Evolutionary conservation across 2,329 filamentous ascomycete species (phyloP).

Genomic region (Aspergillus fructus): DNA sequence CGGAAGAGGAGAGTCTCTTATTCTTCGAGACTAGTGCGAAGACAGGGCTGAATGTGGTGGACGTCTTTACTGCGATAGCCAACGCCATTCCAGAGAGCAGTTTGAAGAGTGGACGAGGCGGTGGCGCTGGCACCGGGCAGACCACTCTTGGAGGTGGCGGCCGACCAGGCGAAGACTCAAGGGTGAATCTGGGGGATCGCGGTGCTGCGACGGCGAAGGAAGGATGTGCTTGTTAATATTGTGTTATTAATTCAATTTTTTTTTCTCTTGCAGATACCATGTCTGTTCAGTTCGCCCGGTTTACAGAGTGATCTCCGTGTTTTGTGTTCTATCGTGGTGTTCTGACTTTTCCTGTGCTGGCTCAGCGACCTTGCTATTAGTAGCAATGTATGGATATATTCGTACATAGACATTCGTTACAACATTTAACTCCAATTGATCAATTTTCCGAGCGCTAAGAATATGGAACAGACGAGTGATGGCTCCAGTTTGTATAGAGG

Average conservation of each 20-base stretch:
- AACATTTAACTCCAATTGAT: neutral
- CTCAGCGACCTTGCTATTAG: slow-evolving; percentile 4
- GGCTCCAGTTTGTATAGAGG: slow-evolving; percentile 10
- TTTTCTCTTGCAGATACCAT: slow-evolving; percentile 12
- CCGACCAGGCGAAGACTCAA: slow-evolving; percentile 51
- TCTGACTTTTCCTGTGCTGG: slow-evolving; percentile 1
- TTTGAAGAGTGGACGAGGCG: slow-evolving; percentile 81
- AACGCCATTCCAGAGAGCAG: slow-evolving; percentile 98
- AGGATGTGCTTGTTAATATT: slow-evolving; percentile 76
- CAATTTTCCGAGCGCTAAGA: neutral
- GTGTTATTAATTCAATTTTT: slow-evolving; percentile 3
- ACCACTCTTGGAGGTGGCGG: slow-evolving; percentile 54
- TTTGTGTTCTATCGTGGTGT: slow-evolving; percentile 1
- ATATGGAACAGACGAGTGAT: neutral
- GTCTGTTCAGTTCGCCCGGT: slow-evolving; percentile 5
- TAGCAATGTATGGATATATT: slow-evolving; percentile 15
- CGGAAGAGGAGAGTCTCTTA: slow-evolving; percentile 87
- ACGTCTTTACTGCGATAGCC: slow-evolving; percentile 97
- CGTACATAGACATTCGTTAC: slow-evolving; percentile 2
- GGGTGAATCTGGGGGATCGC: slow-evolving; percentile 78
- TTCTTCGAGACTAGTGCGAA: slow-evolving; percentile 99
- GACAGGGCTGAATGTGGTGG: slow-evolving; percentile 88
- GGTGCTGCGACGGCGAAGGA: slow-evolving; percentile 78
- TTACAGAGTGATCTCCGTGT: slow-evolving; percentile 8
- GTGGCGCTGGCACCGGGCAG: slow-evolving; percentile 61